phyloP scores from a whole-genome alignment of 768 basidiomycete genomes.

The Tephrocybe sp. region DNA sequence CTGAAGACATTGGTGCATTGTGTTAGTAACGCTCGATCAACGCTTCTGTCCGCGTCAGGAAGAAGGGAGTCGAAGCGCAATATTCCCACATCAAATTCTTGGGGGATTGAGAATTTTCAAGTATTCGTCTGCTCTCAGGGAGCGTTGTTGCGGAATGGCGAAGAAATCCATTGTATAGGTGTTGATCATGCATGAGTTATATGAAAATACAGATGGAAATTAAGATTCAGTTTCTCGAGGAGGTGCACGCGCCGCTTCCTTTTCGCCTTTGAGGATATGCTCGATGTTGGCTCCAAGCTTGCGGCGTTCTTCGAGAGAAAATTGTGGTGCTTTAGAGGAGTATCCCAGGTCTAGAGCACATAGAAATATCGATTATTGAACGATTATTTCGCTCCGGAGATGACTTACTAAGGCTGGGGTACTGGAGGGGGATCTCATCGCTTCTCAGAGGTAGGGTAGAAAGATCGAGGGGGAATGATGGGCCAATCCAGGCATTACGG shows the following conservation, averaged over 20 bases:
- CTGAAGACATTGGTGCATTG: no score
- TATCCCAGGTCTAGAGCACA: constrained; percentile 61
- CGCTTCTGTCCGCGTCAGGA: no score
- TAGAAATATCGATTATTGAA: not conserved
- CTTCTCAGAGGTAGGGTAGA: constrained; percentile 49
- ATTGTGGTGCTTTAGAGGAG: constrained; percentile 48
- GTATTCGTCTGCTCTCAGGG: no score
- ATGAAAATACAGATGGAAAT: not conserved
- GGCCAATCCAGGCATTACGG: constrained; percentile 76
- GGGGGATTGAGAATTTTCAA: no score
- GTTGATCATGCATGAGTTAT: no score
- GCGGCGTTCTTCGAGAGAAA: constrained; percentile 61
- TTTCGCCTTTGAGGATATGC: constrained; percentile 54
- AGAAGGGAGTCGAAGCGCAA: no score
- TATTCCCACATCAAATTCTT: no score
- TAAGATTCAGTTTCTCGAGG: constrained; percentile 12
- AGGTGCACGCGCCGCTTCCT: constrained; percentile 70
- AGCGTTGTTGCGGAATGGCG: no score
- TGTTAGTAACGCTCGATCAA: no score
- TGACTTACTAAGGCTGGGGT: constrained; percentile 60
- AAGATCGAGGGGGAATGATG: constrained; percentile 67
- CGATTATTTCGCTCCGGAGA: not conserved
- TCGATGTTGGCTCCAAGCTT: constrained; percentile 65
- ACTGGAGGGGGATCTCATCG: constrained; percentile 65
- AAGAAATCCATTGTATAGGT: no score